Conservation (phyloP, 2,329 filamentous ascomycete genomes). For the Chrysosporium queenslandicum region DNA sequence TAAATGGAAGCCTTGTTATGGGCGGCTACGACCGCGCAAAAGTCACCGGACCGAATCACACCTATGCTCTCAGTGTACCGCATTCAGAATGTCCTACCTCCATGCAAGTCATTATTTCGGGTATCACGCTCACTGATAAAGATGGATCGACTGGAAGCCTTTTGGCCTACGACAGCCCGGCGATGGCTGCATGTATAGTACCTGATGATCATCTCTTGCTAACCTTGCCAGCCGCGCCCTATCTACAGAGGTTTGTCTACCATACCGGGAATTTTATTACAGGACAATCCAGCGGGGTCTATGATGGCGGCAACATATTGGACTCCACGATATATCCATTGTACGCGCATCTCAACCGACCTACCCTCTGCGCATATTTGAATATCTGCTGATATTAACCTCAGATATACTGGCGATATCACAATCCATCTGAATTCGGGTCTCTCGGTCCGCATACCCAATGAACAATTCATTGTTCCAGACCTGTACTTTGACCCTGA, state of each 20-base stretch:
- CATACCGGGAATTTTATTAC: too few relatives aligned
- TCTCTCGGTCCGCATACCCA: conserved; percentile 22
- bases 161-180: neutral
- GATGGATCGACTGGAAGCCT: neutral
- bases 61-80: neutral
- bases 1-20: conserved; percentile 14
- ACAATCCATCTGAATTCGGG: conserved; percentile 17
- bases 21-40: conserved; percentile 16
- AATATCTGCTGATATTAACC: neutral
- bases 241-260: neutral
- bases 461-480: conserved; percentile 26
- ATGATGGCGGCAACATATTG: too few relatives aligned
- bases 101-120: conserved; percentile 9
- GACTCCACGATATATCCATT: neutral
- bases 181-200: conserved; percentile 22
- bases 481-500: conserved; percentile 17
- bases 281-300: too few relatives aligned
- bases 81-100: conserved; percentile 9
- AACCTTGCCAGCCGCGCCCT: neutral
- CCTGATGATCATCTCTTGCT: neutral
- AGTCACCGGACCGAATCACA: conserved; percentile 8
- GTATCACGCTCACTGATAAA: conserved; percentile 7
- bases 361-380: neutral
- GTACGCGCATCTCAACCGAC: neutral
- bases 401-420: conserved; percentile 15